Evolutionary conservation across 305 asterid species (phyloP).

Genomic region (Fraxinus angustifolia): DNA sequence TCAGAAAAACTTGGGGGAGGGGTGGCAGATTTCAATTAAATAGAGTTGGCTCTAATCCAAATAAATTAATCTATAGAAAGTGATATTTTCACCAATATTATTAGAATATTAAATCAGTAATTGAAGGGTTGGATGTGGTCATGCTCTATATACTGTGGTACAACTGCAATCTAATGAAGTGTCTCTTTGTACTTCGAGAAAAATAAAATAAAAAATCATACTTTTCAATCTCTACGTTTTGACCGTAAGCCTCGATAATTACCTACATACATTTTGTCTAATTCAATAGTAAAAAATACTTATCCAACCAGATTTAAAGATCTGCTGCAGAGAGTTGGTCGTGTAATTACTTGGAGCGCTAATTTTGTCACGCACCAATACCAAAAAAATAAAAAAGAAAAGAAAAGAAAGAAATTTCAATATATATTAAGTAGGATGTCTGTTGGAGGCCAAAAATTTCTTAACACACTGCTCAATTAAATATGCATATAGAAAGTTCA

Average conservation of each 20-base stretch:
- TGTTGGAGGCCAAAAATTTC: neutral
- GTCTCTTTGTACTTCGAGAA: neutral
- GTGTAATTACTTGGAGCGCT: neutral
- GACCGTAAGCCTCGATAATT: neutral
- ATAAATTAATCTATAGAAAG: neutral
- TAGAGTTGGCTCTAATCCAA: neutral
- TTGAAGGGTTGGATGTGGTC: neutral
- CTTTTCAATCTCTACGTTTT: neutral
- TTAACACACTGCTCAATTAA: neutral
- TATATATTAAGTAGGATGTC: neutral
- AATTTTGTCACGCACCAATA: neutral
- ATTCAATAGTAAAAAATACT: neutral
- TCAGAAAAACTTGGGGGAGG: neutral
- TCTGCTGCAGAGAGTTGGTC: neutral
- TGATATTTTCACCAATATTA: neutral
- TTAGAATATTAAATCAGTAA: neutral
- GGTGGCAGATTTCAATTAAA: neutral
- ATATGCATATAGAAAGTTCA: neutral
- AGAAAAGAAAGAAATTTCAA: neutral
- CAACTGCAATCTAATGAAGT: neutral
- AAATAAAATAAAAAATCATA: neutral
- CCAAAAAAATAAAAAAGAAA: neutral
- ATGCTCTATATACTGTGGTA: neutral
- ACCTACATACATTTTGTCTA: neutral
- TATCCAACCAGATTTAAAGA: neutral